Percentiles rank a stretch among this genome's conserved stretches.
These are phyloP conservation scores for Pestalotiopsis fici DNA, from an alignment of 2,329 filamentous ascomycete species.

Conservation along the genomic window DNA sequence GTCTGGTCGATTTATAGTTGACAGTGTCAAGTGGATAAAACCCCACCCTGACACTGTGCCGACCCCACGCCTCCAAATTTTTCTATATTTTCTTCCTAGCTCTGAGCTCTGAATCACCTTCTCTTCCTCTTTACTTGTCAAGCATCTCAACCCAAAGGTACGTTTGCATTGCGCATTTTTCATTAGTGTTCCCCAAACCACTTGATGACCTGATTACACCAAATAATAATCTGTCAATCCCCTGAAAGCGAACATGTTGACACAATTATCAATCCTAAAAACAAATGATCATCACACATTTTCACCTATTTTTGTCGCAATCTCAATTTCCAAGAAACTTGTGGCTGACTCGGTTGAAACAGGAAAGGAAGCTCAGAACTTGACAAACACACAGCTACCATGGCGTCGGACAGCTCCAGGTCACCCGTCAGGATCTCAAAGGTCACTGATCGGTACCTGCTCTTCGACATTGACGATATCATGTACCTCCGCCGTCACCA, in stretches of 20 bases:
- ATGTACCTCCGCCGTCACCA: conserved; percentile 76
- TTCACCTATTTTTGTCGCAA: conserved; percentile 21
- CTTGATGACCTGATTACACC: conserved; percentile 57
- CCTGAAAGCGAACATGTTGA: conserved; percentile 65
- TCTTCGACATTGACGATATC: conserved; percentile 85
- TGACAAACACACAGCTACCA: background rate
- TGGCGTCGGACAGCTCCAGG: conserved; percentile 7
- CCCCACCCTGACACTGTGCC: conserved; percentile 8
- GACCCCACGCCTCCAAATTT: conserved; percentile 7
- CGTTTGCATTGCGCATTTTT: conserved; percentile 16
- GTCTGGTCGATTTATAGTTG: background rate
- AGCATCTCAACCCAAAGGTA: conserved; percentile 19
- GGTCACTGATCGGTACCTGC: conserved; percentile 78
- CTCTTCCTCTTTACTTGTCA: conserved; percentile 13
- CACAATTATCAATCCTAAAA: conserved; percentile 43
- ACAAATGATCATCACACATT: conserved; percentile 42
- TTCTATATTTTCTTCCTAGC: background rate
- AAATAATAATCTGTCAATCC: conserved; percentile 79
- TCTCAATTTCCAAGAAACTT: background rate
- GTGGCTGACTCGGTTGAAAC: background rate
- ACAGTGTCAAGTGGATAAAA: background rate
- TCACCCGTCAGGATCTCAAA: conserved; percentile 73
- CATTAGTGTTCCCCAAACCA: conserved; percentile 27
- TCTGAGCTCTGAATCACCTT: background rate
- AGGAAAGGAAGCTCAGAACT: background rate